phyloP scores from a whole-genome alignment of 139 green algal genomes.

The Asterochloris sp. region DNA sequence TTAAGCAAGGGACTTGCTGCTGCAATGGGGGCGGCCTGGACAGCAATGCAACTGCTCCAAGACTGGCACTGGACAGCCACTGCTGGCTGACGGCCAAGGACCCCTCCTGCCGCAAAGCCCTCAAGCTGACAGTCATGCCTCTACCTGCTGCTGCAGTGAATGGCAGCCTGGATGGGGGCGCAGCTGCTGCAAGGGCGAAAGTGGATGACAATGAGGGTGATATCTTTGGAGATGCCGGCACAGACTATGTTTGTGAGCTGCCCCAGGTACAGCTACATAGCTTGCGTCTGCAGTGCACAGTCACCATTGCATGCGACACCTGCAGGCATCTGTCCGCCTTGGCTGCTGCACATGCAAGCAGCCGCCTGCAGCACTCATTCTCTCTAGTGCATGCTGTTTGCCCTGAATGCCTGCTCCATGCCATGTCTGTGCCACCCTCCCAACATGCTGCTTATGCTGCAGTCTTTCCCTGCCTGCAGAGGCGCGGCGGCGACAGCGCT shows the following conservation, averaged over 20 bases:
- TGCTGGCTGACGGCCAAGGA: too few species aligned
- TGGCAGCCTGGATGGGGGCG: background rate
- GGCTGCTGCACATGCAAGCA: background rate
- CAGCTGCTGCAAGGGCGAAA: conserved; percentile 4
- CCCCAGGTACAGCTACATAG: background rate
- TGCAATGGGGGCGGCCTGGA: too few species aligned
- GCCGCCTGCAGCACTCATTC: too few species aligned
- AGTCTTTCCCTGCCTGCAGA: background rate
- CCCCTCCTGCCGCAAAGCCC: too few species aligned
- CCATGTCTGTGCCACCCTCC: too few species aligned
- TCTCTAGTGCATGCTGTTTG: too few species aligned
- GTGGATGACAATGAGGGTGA: conserved; percentile 55
- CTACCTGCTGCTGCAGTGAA: conserved; percentile 25
- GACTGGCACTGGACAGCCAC: too few species aligned
- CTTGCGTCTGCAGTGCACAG: background rate
- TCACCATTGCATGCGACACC: background rate
- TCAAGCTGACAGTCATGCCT: too few species aligned
- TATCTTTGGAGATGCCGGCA: conserved; percentile 91
- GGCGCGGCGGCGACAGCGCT: background rate
- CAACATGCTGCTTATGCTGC: background rate
- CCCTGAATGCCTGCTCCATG: background rate
- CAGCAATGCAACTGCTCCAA: too few species aligned
- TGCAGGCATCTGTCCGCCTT: background rate
- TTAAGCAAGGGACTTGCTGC: too few species aligned
- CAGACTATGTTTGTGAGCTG: conserved; percentile 73